Conservation (phyloP, 305 asterid genomes). For the Coffea humblotiana region DNA sequence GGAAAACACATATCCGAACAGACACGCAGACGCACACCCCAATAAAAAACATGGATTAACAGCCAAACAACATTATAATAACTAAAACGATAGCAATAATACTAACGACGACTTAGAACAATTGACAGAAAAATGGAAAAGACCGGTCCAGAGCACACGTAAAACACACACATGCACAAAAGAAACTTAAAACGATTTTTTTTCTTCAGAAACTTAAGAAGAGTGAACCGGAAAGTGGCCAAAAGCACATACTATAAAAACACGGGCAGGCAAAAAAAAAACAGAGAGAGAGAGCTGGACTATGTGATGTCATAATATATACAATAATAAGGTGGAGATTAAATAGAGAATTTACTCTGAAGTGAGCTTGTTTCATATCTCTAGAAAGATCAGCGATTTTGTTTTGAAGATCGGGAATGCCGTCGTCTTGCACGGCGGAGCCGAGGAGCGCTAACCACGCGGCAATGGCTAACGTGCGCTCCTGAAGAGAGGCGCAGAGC, state of each 20-base stretch:
- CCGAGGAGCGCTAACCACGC: slow-evolving; percentile 28
- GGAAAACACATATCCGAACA: no score
- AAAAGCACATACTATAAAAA: no score
- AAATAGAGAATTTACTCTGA: slow-evolving; percentile 7
- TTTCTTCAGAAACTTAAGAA: no score
- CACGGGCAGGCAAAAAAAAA: no score
- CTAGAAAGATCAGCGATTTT: slow-evolving; percentile 26
- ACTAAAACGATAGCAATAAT: no score
- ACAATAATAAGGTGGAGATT: neutral
- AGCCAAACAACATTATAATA: no score
- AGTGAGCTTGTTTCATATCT: slow-evolving; percentile 32
- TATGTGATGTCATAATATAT: neutral
- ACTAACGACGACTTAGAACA: neutral
- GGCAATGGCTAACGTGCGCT: slow-evolving; percentile 26
- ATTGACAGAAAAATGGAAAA: neutral
- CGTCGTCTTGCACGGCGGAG: slow-evolving; percentile 15
- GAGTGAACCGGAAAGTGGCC: neutral
- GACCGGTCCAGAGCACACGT: neutral
- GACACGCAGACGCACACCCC: no score
- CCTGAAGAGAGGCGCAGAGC: slow-evolving; percentile 27
- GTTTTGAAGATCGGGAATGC: slow-evolving; percentile 19
- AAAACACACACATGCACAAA: neutral
- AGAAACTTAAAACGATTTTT: neutral
- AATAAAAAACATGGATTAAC: no score
- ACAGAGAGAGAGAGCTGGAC: no score